Evolutionary conservation across 345 rosid genomes (phyloP).

Genomic region (Syzygium jambos): DNA sequence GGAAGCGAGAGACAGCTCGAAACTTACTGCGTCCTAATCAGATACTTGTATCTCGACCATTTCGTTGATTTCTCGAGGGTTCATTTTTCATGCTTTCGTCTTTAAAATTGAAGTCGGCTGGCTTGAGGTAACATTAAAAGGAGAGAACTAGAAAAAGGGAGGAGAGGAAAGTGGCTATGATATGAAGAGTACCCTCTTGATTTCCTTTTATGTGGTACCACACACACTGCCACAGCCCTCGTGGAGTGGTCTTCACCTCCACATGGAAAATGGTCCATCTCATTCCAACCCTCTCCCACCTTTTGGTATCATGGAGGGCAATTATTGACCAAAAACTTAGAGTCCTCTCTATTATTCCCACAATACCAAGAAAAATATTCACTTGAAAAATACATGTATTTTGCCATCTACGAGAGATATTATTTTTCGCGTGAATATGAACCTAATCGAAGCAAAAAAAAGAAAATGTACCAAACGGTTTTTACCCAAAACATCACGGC

Average conservation of each 20-base stretch:
- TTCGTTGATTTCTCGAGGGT: not conserved
- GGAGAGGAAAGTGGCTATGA: not conserved
- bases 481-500: not conserved
- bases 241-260: not conserved
- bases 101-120: not conserved
- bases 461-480: not conserved
- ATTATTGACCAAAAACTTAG: not conserved
- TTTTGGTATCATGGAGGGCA: not conserved
- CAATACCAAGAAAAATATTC: not conserved
- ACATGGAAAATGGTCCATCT: not conserved
- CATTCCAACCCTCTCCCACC: not conserved
- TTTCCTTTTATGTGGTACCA: not conserved
- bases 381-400: not conserved
- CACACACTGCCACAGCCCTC: not conserved
- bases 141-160: not conserved
- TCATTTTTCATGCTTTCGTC: rapidly evolving
- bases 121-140: not conserved
- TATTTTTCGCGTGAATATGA: not conserved
- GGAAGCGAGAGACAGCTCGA: not conserved
- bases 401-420: not conserved
- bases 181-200: not conserved
- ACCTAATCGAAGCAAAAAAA: not conserved
- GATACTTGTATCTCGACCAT: rapidly evolving
- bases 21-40: not conserved
- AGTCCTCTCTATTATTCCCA: not conserved